Conservation (phyloP, 106 monocot species). For the Platanthera guangdongensis region DNA sequence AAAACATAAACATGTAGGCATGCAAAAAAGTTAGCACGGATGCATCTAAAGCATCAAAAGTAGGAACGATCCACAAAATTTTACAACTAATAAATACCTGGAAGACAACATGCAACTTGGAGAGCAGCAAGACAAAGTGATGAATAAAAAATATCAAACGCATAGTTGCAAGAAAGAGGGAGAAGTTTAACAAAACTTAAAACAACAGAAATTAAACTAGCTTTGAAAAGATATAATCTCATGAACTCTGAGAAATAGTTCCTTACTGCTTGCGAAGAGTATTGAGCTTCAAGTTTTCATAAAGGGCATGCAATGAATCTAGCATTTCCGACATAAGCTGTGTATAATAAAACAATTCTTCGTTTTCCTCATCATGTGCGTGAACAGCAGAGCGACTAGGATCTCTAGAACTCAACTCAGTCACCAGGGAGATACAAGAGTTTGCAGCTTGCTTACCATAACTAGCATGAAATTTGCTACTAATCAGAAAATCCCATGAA, state of each 20-base stretch:
- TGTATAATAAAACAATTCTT: slow-evolving; percentile 35
- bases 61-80: neutral
- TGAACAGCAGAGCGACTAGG: slow-evolving; percentile 8
- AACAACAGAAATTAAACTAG: neutral
- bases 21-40: neutral
- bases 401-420: neutral
- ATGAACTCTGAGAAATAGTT: neutral
- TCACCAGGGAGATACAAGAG: slow-evolving; percentile 19
- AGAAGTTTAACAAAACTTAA: neutral
- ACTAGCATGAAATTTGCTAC: slow-evolving; percentile 55
- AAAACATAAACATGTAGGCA: neutral
- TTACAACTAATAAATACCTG: neutral
- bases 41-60: neutral
- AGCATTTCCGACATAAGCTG: slow-evolving; percentile 54
- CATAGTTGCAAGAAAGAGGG: neutral
- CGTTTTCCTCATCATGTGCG: slow-evolving; percentile 15
- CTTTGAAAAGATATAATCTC: neutral
- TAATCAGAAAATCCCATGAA: slow-evolving; percentile 65
- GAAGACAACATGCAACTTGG: neutral
- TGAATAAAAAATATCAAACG: neutral
- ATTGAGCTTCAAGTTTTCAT: slow-evolving; percentile 89
- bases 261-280: slow-evolving; percentile 75
- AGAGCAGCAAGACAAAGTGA: neutral
- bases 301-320: slow-evolving; percentile 82
- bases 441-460: slow-evolving; percentile 32